phyloP scores from a whole-genome alignment of 257 asterid genomes.

The Verbena officinalis region DNA sequence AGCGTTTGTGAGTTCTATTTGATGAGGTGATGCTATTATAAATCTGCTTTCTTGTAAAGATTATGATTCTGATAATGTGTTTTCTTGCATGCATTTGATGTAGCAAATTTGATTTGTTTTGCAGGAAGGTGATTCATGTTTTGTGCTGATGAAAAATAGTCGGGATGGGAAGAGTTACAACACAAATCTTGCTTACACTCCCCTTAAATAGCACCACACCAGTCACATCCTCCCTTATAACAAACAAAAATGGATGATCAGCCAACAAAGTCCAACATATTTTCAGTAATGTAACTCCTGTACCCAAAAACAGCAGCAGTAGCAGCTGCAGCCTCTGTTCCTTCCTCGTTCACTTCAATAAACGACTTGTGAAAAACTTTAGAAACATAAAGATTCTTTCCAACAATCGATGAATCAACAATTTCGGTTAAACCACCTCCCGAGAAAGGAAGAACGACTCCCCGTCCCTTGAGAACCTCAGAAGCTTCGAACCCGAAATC shows the following conservation, averaged over 20 bases:
- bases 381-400: slow-evolving; percentile 37
- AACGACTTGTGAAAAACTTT: slow-evolving; percentile 52
- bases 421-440: slow-evolving; percentile 46
- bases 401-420: slow-evolving; percentile 38
- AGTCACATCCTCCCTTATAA: slow-evolving; percentile 49
- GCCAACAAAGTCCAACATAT: slow-evolving; percentile 54
- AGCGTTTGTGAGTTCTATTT: too few relatives aligned
- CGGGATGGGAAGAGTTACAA: too few relatives aligned
- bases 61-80: too few relatives aligned
- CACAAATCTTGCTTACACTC: too few relatives aligned
- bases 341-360: slow-evolving; percentile 66
- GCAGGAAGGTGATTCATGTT: too few relatives aligned
- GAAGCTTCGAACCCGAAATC: slow-evolving; percentile 44
- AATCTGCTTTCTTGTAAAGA: too few relatives aligned
- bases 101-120: too few relatives aligned
- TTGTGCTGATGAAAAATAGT: too few relatives aligned
- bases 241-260: slow-evolving; percentile 56
- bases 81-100: too few relatives aligned
- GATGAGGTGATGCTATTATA: too few relatives aligned
- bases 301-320: slow-evolving; percentile 33
- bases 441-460: slow-evolving; percentile 40
- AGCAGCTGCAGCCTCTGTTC: slow-evolving; percentile 66
- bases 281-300: neutral
- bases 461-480: slow-evolving; percentile 38
- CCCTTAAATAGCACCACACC: slow-evolving; percentile 55